phyloP scores from a whole-genome alignment of 2,329 filamentous ascomycete genomes.

The Trichoderma sp. region DNA sequence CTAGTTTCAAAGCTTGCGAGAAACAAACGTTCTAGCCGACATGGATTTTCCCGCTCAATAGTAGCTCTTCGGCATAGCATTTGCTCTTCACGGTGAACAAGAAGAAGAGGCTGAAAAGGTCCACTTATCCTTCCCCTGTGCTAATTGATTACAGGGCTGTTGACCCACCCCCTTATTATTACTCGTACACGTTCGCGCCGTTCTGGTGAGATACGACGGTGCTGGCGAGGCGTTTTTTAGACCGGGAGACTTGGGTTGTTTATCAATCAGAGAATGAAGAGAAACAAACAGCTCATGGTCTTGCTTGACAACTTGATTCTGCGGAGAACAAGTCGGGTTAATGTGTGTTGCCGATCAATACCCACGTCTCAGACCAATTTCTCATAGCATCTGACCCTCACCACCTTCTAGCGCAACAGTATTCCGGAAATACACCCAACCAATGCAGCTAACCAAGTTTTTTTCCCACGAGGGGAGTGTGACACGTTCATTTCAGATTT shows the following conservation, averaged over 20 bases:
- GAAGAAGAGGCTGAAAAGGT: slow-evolving; percentile 2
- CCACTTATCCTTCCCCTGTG: background rate
- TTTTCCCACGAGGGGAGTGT: background rate
- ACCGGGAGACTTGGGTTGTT: background rate
- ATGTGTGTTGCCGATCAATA: background rate
- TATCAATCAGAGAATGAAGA: background rate
- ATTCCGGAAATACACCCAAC: background rate
- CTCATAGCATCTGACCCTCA: background rate
- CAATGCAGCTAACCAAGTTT: background rate
- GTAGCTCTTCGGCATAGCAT: background rate
- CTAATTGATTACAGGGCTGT: background rate
- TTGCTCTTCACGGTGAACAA: background rate
- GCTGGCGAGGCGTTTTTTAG: background rate
- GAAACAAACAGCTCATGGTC: background rate
- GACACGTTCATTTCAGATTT: background rate
- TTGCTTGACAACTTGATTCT: background rate
- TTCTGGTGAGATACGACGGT: background rate
- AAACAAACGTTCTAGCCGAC: background rate
- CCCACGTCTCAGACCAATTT: background rate
- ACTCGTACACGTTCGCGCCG: background rate
- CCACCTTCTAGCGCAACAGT: background rate
- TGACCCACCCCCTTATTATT: background rate
- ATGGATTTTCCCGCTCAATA: background rate
- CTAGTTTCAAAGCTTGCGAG: background rate
- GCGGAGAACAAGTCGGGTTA: background rate